phyloP scores from a whole-genome alignment of 169 alveolate genomes.

The Eimeria brunetti region DNA sequence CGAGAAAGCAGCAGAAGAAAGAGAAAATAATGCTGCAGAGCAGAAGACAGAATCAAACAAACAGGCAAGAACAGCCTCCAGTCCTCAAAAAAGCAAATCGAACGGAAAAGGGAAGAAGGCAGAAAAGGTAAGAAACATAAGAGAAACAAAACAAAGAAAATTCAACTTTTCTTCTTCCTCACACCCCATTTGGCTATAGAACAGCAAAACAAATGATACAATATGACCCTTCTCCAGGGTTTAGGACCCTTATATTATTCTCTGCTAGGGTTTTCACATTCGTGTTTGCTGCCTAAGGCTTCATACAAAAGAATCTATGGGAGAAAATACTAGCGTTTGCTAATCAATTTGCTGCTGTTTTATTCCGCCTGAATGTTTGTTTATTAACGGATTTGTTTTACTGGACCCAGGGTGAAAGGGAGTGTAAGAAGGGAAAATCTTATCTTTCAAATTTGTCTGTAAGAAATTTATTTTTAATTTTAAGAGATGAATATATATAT shows the following conservation, averaged over 20 bases:
- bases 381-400: not conserved
- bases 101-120: not conserved
- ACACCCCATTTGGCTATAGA: not conserved
- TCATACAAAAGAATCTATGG: too few relatives aligned
- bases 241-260: too few relatives aligned
- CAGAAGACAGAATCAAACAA: not conserved
- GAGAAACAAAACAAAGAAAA: not conserved
- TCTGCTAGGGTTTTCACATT: too few relatives aligned
- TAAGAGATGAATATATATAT: not conserved
- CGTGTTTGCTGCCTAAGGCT: too few relatives aligned
- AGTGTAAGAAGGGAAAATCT: conserved; percentile 7
- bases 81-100: not conserved
- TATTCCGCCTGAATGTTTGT: not conserved
- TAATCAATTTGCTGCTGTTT: too few relatives aligned
- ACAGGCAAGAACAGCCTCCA: not conserved
- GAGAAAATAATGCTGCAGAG: not conserved
- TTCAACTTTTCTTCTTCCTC: not conserved
- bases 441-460: conserved; percentile 20
- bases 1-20: not conserved
- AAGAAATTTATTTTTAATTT: not conserved
- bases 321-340: too few relatives aligned
- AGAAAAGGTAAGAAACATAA: not conserved
- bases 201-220: not conserved
- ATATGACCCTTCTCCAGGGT: too few relatives aligned
- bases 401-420: not conserved